Percentiles rank a stretch among this genome's conserved stretches.
Evolutionary conservation across 441 rosid genomes (phyloP).

Genomic region (Euphorbia celastroides): DNA sequence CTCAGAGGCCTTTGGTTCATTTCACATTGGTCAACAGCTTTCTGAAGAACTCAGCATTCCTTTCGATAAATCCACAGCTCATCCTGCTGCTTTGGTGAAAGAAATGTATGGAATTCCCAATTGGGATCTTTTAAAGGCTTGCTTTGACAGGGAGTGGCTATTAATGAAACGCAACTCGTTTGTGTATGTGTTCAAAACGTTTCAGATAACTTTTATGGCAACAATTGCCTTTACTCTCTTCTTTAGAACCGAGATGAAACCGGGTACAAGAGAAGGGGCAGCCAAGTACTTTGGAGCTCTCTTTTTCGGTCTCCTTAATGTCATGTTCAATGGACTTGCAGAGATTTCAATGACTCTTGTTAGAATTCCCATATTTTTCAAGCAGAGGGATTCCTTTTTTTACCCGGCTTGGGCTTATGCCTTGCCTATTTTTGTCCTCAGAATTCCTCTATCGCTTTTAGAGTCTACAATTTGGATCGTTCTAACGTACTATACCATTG

Average conservation of each 20-base stretch:
- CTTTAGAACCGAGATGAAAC: constrained; percentile 38
- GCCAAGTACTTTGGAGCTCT: too few species aligned
- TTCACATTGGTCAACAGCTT: constrained; percentile 39
- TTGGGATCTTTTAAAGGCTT: constrained; percentile 57
- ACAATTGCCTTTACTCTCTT: constrained; percentile 49
- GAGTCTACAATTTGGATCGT: constrained; percentile 61
- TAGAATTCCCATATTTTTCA: constrained; percentile 65
- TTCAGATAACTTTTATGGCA: constrained; percentile 48
- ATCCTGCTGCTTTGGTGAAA: constrained; percentile 55
- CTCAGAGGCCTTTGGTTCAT: constrained; percentile 34
- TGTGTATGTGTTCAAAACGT: constrained; percentile 49
- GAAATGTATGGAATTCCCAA: constrained; percentile 56
- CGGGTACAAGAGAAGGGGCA: constrained; percentile 33
- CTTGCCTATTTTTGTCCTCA: constrained; percentile 52
- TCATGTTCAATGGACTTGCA: constrained; percentile 63
- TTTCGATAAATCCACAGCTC: constrained; percentile 40
- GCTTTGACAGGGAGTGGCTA: constrained; percentile 61
- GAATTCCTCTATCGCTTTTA: constrained; percentile 50
- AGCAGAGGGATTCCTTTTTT: constrained; percentile 57
- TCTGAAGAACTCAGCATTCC: constrained; percentile 36
- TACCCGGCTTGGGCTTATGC: constrained; percentile 74
- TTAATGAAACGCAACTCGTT: constrained; percentile 58
- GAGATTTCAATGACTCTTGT: constrained; percentile 53
- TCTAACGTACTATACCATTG: constrained; percentile 65
- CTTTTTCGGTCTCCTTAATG: constrained; percentile 52